Base-by-base conservation (phyloP, 768 basidiomycete genomes). In the Panaeolus papilionaceus region DNA sequence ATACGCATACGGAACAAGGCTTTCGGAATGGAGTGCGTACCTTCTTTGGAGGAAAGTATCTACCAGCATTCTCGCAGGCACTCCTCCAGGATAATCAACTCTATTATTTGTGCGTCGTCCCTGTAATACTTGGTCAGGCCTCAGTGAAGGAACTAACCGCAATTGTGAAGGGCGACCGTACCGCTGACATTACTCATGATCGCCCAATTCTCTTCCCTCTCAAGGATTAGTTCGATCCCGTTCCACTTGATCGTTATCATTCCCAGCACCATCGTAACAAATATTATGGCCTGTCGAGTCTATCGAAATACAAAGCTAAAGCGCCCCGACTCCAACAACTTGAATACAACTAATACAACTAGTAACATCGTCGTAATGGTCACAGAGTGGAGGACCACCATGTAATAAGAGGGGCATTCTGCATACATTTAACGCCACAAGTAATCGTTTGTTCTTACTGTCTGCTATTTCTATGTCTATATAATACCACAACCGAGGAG, bases 91-190 rank as follows among this genome's bases (percentile, higher is more conserved):
- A 79, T 16, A 76, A 79, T 0, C 79, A 79, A 68, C 64, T 69
- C 5, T 80, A 79, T 64, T 80, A 78, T 63, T 42, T 78, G 80
- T 80, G 63, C 40, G 78, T 74, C 8, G 9, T 18, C 33, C 33
- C 33, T 33, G 3, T 44, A 44, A 44, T 14, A 11, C 3, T 11
- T 40, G 11, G 39, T 10, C 14, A 40, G 2, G 11, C 39, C 7
- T 14, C 14, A 40, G 9, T 40, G 39, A 40, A 40, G 7, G 18
- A 16, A n/a, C 11, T 47, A 10, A 47, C 45, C n/a, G 11, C 1
- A n/a, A n/a, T 20, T 47, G 20, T 47, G 1, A 51, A 73, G 72
- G 23, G 62, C 66, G 11, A 71, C 67, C 3, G 62, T 70, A 1
- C 40, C 28, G 14, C 12, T 71, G 9, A 62, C 44, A 10, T 18